Evolutionary conservation across 2,329 filamentous ascomycete species (phyloP).

Genomic region (Elsinoe batatas): DNA sequence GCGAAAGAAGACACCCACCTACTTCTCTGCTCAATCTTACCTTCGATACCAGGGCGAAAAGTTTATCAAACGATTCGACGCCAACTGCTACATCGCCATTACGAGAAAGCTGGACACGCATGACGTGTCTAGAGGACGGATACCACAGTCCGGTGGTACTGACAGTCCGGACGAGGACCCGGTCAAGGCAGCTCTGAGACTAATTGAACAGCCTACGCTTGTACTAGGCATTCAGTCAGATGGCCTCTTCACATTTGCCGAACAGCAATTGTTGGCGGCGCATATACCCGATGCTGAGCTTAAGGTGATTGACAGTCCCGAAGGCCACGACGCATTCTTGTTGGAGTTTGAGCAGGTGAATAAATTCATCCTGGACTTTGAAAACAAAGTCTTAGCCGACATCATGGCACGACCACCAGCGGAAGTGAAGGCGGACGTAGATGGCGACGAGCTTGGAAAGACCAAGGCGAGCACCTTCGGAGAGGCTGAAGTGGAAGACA

Average conservation of each 20-base stretch:
- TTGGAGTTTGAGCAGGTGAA: constrained; percentile 98
- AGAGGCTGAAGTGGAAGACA: constrained; percentile 91
- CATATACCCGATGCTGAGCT: constrained; percentile 68
- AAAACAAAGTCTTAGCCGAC: constrained; percentile 72
- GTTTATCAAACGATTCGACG: constrained; percentile 94
- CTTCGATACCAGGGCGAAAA: constrained; percentile 93
- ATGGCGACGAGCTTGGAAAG: constrained; percentile 32
- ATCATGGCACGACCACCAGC: constrained; percentile 58
- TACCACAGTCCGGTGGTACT: constrained; percentile 16
- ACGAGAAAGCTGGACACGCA: constrained; percentile 96
- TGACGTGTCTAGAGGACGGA: constrained; percentile 73
- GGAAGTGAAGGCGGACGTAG: constrained; percentile 24
- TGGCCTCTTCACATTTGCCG: constrained; percentile 91
- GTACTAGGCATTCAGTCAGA: constrained; percentile 93
- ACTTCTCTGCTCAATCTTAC: constrained; percentile 97
- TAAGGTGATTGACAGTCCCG: constrained; percentile 81
- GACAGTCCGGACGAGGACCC: constrained; percentile 31
- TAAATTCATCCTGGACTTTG: constrained; percentile 69
- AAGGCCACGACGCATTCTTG: constrained; percentile 93
- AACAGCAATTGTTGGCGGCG: constrained; percentile 83
- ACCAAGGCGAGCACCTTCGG: constrained; percentile 89
- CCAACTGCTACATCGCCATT: constrained; percentile 98
- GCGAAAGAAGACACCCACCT: constrained; percentile 49
- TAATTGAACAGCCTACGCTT: constrained; percentile 80
- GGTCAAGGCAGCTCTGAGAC: constrained; percentile 63